These are phyloP conservation scores for Zygoascus ofunaensis DNA, from an alignment of 805 yeast genomes.

Conservation along the genomic window DNA sequence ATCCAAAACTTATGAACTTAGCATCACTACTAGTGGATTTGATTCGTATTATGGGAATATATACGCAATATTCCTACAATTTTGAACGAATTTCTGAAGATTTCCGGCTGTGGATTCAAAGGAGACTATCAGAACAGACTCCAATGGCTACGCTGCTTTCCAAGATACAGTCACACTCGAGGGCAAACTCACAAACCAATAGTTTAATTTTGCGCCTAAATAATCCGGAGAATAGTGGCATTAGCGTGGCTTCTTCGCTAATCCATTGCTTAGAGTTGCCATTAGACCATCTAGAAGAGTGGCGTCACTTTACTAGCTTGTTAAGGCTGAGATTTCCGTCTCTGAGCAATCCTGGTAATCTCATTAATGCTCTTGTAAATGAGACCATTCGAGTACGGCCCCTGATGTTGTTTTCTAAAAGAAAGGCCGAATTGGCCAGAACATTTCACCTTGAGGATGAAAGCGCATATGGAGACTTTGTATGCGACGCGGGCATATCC, in stretches of 20 bases:
- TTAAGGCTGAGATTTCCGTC: conserved; percentile 5
- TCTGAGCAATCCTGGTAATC: conserved; percentile 7
- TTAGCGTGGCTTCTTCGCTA: conserved; percentile 10
- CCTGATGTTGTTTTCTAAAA: conserved; percentile 7
- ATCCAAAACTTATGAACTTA: conserved; percentile 7
- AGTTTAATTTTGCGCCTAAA: conserved; percentile 10
- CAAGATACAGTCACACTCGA: background rate
- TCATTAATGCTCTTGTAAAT: conserved; percentile 5
- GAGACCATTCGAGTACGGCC: conserved; percentile 16
- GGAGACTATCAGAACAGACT: background rate
- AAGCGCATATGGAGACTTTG: conserved; percentile 8
- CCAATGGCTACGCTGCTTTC: background rate
- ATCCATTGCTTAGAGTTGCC: conserved; percentile 19
- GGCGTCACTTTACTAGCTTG: conserved; percentile 11
- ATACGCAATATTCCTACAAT: conserved; percentile 15
- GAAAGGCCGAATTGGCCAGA: conserved; percentile 12
- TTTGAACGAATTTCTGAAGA: conserved; percentile 10
- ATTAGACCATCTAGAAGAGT: conserved; percentile 13
- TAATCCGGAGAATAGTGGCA: conserved; percentile 12
- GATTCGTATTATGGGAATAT: conserved; percentile 7
- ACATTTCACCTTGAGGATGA: conserved; percentile 9
- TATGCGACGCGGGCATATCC: conserved; percentile 15
- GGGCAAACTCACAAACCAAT: conserved; percentile 11
- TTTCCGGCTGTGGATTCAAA: conserved; percentile 9
- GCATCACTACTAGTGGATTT: conserved; percentile 4